Evolutionary conservation across 2,329 filamentous ascomycete species (phyloP).

Genomic region (Ophiosphaerella korrae): DNA sequence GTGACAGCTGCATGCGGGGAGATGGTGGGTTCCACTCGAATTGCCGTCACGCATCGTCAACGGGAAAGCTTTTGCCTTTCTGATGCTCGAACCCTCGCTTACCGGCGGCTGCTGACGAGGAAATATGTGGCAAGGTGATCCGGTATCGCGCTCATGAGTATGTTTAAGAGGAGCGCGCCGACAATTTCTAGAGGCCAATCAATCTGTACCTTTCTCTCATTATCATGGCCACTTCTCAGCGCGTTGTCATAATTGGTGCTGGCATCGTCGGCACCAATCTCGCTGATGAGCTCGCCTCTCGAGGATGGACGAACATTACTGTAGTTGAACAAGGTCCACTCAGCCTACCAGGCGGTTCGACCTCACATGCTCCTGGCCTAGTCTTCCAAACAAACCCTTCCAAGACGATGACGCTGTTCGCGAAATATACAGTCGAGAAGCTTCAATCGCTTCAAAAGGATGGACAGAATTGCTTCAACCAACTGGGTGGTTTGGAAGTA

Average conservation of each 20-base stretch:
- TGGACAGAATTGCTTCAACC: slow-evolving; percentile 62
- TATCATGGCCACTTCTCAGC: slow-evolving; percentile 39
- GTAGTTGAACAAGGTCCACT: slow-evolving; percentile 69
- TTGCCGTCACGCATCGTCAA: slow-evolving; percentile 18
- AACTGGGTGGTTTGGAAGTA: slow-evolving; percentile 66
- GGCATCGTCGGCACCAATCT: slow-evolving; percentile 69
- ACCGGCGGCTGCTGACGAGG: slow-evolving; percentile 23
- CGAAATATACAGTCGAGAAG: slow-evolving; percentile 67
- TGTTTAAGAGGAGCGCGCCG: slow-evolving; percentile 16
- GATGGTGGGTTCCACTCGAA: slow-evolving; percentile 7
- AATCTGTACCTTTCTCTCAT: slow-evolving; percentile 1
- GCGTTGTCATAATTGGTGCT: slow-evolving; percentile 58
- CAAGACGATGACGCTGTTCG: slow-evolving; percentile 63
- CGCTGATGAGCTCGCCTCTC: slow-evolving; percentile 66
- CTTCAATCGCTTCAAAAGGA: slow-evolving; percentile 57
- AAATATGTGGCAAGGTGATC: slow-evolving; percentile 19
- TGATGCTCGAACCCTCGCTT: slow-evolving; percentile 28
- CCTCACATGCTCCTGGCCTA: slow-evolving; percentile 67
- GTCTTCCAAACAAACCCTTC: slow-evolving; percentile 67
- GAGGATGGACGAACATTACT: slow-evolving; percentile 68
- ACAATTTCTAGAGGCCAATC: slow-evolving; percentile 1
- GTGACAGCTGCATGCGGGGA: slow-evolving; percentile 31
- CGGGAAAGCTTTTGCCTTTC: slow-evolving; percentile 29
- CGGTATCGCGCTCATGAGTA: slow-evolving; percentile 27
- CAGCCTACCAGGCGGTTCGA: slow-evolving; percentile 67